Conservation (phyloP, 495 filamentous ascomycete species). For the Annulohypoxylon bovei region DNA sequence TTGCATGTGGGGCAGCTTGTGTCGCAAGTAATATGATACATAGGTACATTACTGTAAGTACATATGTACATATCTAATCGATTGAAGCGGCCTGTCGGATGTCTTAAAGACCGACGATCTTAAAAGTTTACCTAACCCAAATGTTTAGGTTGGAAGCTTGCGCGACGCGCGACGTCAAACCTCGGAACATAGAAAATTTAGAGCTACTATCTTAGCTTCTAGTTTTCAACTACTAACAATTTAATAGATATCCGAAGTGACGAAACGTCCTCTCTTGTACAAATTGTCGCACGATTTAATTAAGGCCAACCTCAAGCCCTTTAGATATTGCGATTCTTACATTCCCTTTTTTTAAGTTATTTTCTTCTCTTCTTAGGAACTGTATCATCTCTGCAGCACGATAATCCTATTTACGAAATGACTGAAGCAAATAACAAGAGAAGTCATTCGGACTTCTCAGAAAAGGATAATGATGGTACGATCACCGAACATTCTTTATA, state of each 20-base stretch:
- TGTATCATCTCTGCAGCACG: neutral
- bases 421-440: constrained; percentile 33
- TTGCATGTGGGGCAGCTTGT: neutral
- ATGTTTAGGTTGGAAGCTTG: neutral
- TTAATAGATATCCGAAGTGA: neutral
- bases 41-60: neutral
- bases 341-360: neutral
- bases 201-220: constrained; percentile 14
- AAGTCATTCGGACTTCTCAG: constrained; percentile 34
- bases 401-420: constrained; percentile 5
- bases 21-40: neutral
- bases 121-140: constrained; percentile 13
- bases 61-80: neutral
- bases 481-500: neutral
- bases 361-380: neutral
- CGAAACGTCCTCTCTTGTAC: neutral
- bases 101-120: constrained; percentile 8
- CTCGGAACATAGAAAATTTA: constrained; percentile 8
- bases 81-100: constrained; percentile 6
- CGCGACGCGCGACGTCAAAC: neutral
- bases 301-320: no score
- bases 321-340: neutral
- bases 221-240: neutral
- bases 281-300: neutral
- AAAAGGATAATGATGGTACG: constrained; percentile 28